Base-by-base conservation (phyloP, 129 eudicot species). In the Cynara cardunculus region DNA sequence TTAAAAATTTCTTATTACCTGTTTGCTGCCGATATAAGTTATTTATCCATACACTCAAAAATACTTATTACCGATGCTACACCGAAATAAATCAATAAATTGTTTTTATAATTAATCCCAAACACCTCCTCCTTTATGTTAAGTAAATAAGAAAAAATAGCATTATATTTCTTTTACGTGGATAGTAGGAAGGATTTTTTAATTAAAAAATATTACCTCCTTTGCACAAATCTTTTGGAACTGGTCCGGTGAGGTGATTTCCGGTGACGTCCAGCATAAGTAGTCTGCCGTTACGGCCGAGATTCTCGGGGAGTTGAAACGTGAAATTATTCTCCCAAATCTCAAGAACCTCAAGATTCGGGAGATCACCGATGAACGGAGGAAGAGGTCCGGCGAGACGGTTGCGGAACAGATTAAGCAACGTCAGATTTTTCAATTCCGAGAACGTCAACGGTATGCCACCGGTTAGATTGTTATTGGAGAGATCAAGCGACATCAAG, bases 271-370 rank as follows among this genome's bases (percentile, higher is more conserved):
- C 99, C 4, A 95, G 72, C 24, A 34, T 53, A n/a, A 69, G 67
- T 37, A 95, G 34, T 86, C 87, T 73, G 2, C 97, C 94, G 32
- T 72, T 95, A 4, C 82, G 28, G 21, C 99, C 99, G 12, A 95
- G 93, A 85, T 89, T 90, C 32, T 81, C 73, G 37, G 99, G 99
- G 25, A 95, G 25, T 13, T 77, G 83, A 10, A 90, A 69, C 0
- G 99, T 95, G 84, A 95, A 90, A 65, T 95, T 92, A 80, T 95
- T 95, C 64, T 78, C 86, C 99, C 99, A 95, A 12, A 90, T 75
- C n/a, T 88, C 85, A 5, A 95, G 62, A 18, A 86, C 91, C 73
- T 95, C 97, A 21, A 95, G 92, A 83, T 90, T 89, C 1, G 97
- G 97, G 2, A 89, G 80, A 68, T 92, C 97, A 3, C 90, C 99